These are phyloP conservation scores for Colletotrichum agaves DNA, from an alignment of 2,329 filamentous ascomycete genomes.

Conservation along the genomic window DNA sequence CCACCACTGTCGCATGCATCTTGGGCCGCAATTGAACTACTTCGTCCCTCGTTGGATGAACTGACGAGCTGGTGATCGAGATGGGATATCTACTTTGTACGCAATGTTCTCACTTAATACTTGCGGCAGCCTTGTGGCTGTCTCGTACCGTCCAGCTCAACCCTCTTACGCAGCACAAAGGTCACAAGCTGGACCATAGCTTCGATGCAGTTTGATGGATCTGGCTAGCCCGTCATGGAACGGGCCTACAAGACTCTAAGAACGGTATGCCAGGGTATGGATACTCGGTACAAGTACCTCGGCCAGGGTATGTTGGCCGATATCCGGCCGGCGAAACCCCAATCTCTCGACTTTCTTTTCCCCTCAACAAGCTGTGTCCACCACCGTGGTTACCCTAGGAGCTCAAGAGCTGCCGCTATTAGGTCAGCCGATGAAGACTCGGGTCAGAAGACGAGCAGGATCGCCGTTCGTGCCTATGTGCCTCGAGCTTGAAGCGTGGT, in stretches of 20 bases:
- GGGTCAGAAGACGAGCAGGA: conserved; percentile 14
- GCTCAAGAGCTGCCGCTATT: neutral
- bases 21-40: conserved; percentile 12
- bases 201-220: conserved; percentile 33
- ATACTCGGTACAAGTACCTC: too few species aligned
- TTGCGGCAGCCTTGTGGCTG: conserved; percentile 20
- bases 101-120: conserved; percentile 2
- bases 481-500: neutral
- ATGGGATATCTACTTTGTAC: conserved; percentile 5
- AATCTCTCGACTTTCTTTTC: conserved; percentile 8
- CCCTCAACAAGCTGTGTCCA: conserved; percentile 1
- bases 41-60: neutral
- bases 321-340: conserved; percentile 6
- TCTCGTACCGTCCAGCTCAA: conserved; percentile 16
- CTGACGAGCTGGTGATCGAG: neutral
- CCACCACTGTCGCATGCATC: conserved; percentile 28
- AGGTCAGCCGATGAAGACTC: conserved; percentile 11
- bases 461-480: conserved; percentile 7
- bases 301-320: conserved; percentile 20
- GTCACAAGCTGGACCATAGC: conserved; percentile 14
- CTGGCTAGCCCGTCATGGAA: conserved; percentile 29
- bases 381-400: neutral
- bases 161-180: conserved; percentile 9
- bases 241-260: conserved; percentile 14
- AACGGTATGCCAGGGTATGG: conserved; percentile 7